Base-by-base conservation (phyloP, 768 basidiomycete species). In the Boletus rufocinnamomeus region DNA sequence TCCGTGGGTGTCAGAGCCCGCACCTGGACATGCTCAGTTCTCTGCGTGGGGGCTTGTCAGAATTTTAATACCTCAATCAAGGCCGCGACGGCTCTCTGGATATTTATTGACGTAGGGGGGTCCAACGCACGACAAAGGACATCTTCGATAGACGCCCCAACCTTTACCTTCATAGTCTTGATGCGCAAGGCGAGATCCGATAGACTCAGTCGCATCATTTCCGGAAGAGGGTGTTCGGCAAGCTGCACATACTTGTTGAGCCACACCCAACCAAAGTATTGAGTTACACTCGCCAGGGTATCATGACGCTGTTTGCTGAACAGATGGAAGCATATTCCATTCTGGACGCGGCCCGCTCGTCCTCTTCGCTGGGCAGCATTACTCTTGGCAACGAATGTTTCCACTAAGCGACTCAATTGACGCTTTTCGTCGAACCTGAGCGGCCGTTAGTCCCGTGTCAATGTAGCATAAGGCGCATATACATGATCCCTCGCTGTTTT, bases 401-500 rank as follows among this genome's bases (percentile, higher is more conserved):
- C 95, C 8, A 95, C 83, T 28, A 99, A 76, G 25, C 94, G 84
- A 56, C 93, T 96, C 59, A 97, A 85, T 68, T 98, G 96, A 16
- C 97, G 85, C 74, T 98, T 98, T 77, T 99, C 96, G 68, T 99
- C 95, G 67, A 95, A 98, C 63, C 91, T 93, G 63, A 25, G 23
- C 5, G 2, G 23, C 16, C 9, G 35, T 66, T 44, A 67, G 55
- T 54, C 32, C 23, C 17, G 50, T 21, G 55, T 45, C 25, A 47
- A 56, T 43, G 49, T 1, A 53, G 28, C 38, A 59, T 8, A 19
- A 50, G 32, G 45, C 0, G 28, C 17, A 66, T 66, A 50, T 57
- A 89, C 88, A 89, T 85, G 89, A 97, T 97, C 76, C 97, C 95
- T 63, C 93, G 82, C 70, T 97, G 94, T 67, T 91, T 94, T 49